These are phyloP conservation scores for Spongiforma sp. DNA, from an alignment of 1,284 basidiomycete species.

Conservation along the genomic window DNA sequence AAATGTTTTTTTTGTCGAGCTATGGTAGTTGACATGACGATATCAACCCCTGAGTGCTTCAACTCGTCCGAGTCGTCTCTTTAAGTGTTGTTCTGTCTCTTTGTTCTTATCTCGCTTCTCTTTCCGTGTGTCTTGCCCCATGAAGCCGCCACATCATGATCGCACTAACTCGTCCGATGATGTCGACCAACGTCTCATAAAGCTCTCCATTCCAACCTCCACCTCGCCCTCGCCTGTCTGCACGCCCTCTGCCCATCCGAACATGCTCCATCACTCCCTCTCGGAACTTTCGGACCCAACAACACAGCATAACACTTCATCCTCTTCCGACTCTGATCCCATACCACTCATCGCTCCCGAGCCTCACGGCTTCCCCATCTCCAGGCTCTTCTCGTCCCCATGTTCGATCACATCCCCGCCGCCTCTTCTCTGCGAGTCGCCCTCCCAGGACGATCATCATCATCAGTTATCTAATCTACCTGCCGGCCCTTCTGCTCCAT, in stretches of 20 bases:
- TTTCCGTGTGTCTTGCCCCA: conserved; percentile 34
- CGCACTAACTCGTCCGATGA: conserved; percentile 52
- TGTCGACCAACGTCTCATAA: conserved; percentile 13
- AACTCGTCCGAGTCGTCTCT: conserved; percentile 18
- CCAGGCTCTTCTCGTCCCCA: no score
- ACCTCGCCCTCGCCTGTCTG: conserved; percentile 5
- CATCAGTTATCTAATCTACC: conserved; percentile 35
- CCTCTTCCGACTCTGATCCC: no score
- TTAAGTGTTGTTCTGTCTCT: conserved; percentile 31
- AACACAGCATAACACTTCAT: no score
- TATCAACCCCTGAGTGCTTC: conserved; percentile 31
- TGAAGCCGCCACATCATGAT: conserved; percentile 49
- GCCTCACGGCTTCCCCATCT: not conserved
- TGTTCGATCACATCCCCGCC: no score
- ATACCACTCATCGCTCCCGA: not conserved
- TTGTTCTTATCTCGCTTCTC: conserved; percentile 21
- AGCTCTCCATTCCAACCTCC: conserved; percentile 23
- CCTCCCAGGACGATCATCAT: conserved; percentile 15
- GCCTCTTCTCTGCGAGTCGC: conserved; percentile 23
- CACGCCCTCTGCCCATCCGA: conserved; percentile 22
- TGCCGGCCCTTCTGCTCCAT: conserved; percentile 21
- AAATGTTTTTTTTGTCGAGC: conserved; percentile 2
- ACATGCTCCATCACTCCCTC: conserved; percentile 19
- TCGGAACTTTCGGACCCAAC: conserved; percentile 9
- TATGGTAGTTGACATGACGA: conserved; percentile 18